These are phyloP conservation scores for Fusarium mexicanum DNA, from an alignment of 2,329 filamentous ascomycete species.

Conservation along the genomic window DNA sequence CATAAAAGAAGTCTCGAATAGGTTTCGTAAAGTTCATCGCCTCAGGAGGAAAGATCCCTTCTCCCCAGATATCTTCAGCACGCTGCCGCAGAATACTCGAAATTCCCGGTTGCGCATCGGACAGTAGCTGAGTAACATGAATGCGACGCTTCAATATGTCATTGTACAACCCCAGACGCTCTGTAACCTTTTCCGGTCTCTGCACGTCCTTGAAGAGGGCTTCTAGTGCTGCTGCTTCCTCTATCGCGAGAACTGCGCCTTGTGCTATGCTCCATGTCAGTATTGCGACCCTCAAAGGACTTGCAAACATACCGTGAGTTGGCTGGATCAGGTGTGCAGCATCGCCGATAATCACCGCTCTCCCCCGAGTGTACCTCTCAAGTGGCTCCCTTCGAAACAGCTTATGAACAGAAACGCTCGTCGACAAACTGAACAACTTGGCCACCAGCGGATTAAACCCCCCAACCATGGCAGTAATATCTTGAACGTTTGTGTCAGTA, in stretches of 20 bases:
- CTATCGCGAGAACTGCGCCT: neutral
- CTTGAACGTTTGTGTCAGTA: neutral
- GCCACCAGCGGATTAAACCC: neutral
- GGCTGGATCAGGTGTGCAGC: slow-evolving; percentile 2
- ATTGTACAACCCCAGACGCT: neutral
- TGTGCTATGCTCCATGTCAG: neutral
- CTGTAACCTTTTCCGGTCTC: accelerated
- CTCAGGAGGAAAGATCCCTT: neutral
- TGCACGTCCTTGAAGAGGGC: neutral
- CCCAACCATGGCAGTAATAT: neutral
- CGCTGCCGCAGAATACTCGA: neutral
- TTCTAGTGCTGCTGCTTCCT: neutral
- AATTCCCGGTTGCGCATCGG: neutral
- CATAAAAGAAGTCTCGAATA: neutral
- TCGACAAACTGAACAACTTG: neutral
- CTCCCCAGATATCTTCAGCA: neutral
- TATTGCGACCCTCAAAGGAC: accelerated
- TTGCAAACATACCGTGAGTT: neutral
- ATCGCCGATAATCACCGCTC: neutral
- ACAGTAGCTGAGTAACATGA: neutral
- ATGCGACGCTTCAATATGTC: neutral
- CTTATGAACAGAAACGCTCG: slow-evolving; percentile 3
- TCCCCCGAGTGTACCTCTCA: neutral
- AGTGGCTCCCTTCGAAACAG: neutral
- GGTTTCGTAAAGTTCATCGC: slow-evolving; percentile 3